Percentiles rank a stretch among this genome's conserved stretches.
Conservation (phyloP, 2,329 filamentous ascomycete genomes). For the Hypoxylon rubiginosum region DNA sequence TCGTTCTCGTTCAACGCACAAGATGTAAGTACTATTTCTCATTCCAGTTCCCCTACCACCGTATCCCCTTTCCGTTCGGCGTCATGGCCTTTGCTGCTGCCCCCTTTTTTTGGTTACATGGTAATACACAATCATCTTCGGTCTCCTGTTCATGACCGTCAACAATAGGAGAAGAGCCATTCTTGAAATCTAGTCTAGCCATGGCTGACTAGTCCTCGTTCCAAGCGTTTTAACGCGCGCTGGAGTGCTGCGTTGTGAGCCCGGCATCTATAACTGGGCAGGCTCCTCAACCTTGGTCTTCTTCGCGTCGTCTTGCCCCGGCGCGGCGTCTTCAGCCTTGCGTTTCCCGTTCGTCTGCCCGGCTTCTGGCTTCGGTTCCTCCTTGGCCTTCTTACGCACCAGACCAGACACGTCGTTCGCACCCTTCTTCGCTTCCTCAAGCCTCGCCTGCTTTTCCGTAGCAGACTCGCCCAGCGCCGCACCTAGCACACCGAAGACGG, state of each 20-base stretch:
- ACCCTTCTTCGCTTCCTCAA: conserved; percentile 79
- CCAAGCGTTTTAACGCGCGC: background rate
- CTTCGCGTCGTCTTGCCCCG: conserved; percentile 53
- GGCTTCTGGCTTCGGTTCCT: conserved; percentile 50
- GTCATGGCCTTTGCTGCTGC: background rate
- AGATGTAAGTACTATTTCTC: background rate
- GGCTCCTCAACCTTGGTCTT: conserved; percentile 54
- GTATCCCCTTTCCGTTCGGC: background rate
- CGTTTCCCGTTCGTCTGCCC: conserved; percentile 58
- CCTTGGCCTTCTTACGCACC: conserved; percentile 74
- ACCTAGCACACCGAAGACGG: conserved; percentile 72
- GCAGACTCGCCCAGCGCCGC: conserved; percentile 73
- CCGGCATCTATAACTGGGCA: conserved; percentile 26
- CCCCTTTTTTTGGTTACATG: conserved; percentile 16
- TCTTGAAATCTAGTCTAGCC: background rate
- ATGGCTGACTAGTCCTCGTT: background rate
- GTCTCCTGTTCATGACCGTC: background rate
- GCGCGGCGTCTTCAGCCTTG: conserved; percentile 56
- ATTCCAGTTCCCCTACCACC: background rate
- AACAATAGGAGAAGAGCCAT: background rate
- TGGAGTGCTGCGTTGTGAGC: background rate
- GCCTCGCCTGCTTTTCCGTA: conserved; percentile 70
- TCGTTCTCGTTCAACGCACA: background rate
- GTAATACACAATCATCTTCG: conserved; percentile 19
- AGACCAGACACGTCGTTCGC: conserved; percentile 82